These are phyloP conservation scores for Yamadazyma nakazawae DNA, from an alignment of 805 yeast genomes.

Conservation along the genomic window DNA sequence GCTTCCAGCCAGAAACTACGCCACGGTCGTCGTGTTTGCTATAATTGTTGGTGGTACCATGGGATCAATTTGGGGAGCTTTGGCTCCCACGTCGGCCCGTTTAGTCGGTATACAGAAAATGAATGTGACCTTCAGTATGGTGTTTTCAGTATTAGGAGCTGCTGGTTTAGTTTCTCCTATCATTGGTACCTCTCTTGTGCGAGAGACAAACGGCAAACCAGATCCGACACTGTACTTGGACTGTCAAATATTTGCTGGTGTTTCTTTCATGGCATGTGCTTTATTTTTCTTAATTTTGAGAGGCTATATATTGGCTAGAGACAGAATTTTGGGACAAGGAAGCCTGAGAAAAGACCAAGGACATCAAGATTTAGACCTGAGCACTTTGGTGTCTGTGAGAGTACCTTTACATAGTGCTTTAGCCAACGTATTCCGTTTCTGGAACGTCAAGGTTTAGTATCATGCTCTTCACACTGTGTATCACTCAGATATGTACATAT, in stretches of 20 bases:
- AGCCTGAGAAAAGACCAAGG: conserved; percentile 3
- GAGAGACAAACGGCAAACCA: conserved; percentile 18
- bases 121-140: conserved; percentile 47
- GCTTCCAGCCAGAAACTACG: conserved; percentile 52
- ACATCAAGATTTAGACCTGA: neutral
- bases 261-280: conserved; percentile 48
- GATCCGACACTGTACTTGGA: conserved; percentile 48
- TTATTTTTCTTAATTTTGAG: conserved; percentile 42
- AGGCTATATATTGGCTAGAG: conserved; percentile 55
- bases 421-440: neutral
- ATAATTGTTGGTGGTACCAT: conserved; percentile 52
- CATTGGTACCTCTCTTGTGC: conserved; percentile 52
- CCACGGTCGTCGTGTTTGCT: conserved; percentile 53
- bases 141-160: conserved; percentile 51
- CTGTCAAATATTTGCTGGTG: conserved; percentile 59
- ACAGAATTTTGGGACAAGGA: conserved; percentile 15
- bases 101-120: conserved; percentile 53
- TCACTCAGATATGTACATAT: no score
- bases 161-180: conserved; percentile 58
- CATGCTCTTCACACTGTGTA: no score
- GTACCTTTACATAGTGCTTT: conserved; percentile 1
- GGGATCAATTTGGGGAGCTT: conserved; percentile 60
- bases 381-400: neutral
- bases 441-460: conserved; percentile 3
- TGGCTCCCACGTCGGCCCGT: conserved; percentile 50